These are phyloP conservation scores for Ganoderma sinense DNA, from an alignment of 1,284 basidiomycete genomes.

Conservation along the genomic window DNA sequence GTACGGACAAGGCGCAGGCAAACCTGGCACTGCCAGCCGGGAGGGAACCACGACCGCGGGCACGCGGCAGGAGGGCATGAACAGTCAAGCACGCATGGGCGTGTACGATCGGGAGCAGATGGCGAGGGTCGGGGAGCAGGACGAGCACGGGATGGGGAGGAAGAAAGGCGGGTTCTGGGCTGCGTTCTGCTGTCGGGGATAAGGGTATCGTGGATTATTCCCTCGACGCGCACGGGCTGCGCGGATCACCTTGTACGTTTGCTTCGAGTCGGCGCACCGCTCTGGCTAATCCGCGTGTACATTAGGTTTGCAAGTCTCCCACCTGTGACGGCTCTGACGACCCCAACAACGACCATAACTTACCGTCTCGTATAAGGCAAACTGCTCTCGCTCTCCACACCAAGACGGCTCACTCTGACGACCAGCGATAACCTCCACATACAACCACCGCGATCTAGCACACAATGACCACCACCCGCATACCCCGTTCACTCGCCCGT, in stretches of 20 bases:
- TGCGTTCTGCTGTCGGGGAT: conserved; percentile 76
- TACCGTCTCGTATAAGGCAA: conserved; percentile 18
- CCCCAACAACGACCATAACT: conserved; percentile 30
- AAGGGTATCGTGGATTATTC: conserved; percentile 38
- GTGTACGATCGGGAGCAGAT: conserved; percentile 62
- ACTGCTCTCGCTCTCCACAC: conserved; percentile 20
- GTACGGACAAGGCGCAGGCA: conserved; percentile 60
- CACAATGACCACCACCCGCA: conserved; percentile 23
- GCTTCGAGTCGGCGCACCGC: background rate
- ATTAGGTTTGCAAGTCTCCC: conserved; percentile 29
- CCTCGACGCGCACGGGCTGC: conserved; percentile 34
- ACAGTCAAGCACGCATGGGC: conserved; percentile 66
- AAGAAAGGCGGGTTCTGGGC: conserved; percentile 58
- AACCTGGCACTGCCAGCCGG: conserved; percentile 48
- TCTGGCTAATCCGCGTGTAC: conserved; percentile 4
- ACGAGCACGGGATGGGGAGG: conserved; percentile 57
- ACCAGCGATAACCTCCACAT: conserved; percentile 25
- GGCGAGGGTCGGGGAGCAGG: conserved; percentile 60
- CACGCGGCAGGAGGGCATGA: conserved; percentile 33
- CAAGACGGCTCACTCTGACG: conserved; percentile 13
- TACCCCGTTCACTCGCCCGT: conserved; percentile 31
- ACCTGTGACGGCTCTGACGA: conserved; percentile 34
- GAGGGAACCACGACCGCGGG: conserved; percentile 37
- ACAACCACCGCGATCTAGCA: conserved; percentile 24
- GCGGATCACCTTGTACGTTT: conserved; percentile 33